Evolutionary conservation across 2,329 filamentous ascomycete genomes (phyloP).

Genomic region (Fusarium sp.): DNA sequence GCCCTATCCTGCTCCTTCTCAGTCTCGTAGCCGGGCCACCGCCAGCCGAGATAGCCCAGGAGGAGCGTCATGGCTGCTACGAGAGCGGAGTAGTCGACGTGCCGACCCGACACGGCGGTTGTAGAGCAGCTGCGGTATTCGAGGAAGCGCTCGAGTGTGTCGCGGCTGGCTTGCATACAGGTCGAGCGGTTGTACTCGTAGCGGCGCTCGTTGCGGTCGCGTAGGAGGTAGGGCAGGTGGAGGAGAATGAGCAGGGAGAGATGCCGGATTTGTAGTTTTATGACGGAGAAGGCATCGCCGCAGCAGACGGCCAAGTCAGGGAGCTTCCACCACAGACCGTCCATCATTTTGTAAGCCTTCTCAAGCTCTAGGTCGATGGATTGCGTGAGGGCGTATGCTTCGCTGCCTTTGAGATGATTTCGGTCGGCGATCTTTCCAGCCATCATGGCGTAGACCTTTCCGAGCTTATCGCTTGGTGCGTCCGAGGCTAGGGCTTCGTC

Average conservation of each 20-base stretch:
- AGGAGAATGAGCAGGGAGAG: constrained; percentile 61
- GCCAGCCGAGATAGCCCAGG: constrained; percentile 58
- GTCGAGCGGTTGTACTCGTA: constrained; percentile 56
- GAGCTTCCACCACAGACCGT: constrained; percentile 59
- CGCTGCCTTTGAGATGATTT: constrained; percentile 50
- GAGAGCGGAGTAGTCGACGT: constrained; percentile 62
- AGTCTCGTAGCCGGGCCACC: constrained; percentile 40
- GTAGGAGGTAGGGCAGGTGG: constrained; percentile 65
- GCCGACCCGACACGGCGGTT: constrained; percentile 47
- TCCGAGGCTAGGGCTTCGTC: constrained; percentile 45
- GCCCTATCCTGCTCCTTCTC: constrained; percentile 46
- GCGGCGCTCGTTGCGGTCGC: constrained; percentile 53
- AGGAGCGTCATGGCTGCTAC: constrained; percentile 62
- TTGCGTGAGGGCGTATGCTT: constrained; percentile 53
- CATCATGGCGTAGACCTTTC: constrained; percentile 55
- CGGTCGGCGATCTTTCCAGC: constrained; percentile 58
- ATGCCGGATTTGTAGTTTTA: constrained; percentile 61
- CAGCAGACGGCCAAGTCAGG: constrained; percentile 42
- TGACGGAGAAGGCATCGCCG: constrained; percentile 40
- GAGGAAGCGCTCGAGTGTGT: constrained; percentile 59
- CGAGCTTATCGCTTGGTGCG: constrained; percentile 54
- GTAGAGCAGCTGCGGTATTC: constrained; percentile 51
- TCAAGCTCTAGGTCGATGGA: constrained; percentile 60
- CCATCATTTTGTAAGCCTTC: constrained; percentile 53
- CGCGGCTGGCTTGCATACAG: constrained; percentile 60